A percentile compares a stretch with the other conserved stretches of the same genome.
phyloP scores from a whole-genome alignment of 2,329 filamentous ascomycete species.

The Fusarium sp. region DNA sequence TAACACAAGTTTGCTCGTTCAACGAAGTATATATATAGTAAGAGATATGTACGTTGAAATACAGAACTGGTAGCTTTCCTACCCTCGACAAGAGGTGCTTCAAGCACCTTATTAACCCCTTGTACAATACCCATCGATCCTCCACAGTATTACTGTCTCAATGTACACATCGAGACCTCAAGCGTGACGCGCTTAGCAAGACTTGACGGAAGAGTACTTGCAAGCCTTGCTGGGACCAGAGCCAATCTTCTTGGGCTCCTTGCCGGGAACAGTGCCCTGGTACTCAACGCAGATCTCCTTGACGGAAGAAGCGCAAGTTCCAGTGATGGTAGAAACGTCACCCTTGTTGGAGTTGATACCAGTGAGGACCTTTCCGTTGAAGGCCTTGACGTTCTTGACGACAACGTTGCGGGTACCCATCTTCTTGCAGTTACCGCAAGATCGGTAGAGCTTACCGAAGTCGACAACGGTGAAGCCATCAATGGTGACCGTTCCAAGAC shows the following conservation, averaged over 20 bases:
- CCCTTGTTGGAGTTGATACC: constrained; percentile 46
- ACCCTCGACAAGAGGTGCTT: neutral
- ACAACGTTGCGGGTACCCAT: constrained; percentile 43
- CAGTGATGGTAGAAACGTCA: constrained; percentile 34
- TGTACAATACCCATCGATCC: neutral
- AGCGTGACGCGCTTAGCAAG: constrained; percentile 27
- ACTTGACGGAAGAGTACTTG: constrained; percentile 40
- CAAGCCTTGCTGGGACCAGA: constrained; percentile 38
- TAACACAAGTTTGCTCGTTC: neutral
- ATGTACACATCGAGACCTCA: too few relatives aligned
- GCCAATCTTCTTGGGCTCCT: constrained; percentile 42
- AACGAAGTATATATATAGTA: constrained; percentile 13
- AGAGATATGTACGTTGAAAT: constrained; percentile 9
- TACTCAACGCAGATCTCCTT: constrained; percentile 43
- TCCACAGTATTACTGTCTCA: neutral
- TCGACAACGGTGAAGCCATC: constrained; percentile 42
- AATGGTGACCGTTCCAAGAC: constrained; percentile 41
- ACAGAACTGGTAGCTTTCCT: neutral
- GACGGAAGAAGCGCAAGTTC: constrained; percentile 36
- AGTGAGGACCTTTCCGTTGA: constrained; percentile 42
- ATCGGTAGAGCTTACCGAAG: constrained; percentile 45
- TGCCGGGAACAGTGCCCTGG: constrained; percentile 39
- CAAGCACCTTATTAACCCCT: constrained; percentile 1
- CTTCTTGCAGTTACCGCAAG: constrained; percentile 44
- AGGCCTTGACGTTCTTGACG: constrained; percentile 41